phyloP scores from a whole-genome alignment of 129 eudicot species.

The Logfia minima region DNA sequence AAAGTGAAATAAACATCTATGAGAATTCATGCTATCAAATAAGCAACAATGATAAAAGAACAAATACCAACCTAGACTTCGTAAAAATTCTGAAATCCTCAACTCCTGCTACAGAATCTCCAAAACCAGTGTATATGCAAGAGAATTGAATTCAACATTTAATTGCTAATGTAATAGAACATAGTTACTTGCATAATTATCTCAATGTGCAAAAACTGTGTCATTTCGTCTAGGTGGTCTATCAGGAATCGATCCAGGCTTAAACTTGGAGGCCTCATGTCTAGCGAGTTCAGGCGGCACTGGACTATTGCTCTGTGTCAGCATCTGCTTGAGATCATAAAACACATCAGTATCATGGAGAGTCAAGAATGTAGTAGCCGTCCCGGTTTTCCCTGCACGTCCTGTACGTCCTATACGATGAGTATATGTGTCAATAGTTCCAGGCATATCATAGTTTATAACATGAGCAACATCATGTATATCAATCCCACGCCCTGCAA shows the following conservation, averaged over 20 bases:
- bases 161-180: not conserved
- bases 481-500: slow-evolving; percentile 66
- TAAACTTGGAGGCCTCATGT: slow-evolving; percentile 61
- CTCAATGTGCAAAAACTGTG: slow-evolving; percentile 52
- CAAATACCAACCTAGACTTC: slow-evolving; percentile 27
- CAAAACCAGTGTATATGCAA: slow-evolving; percentile 19
- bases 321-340: slow-evolving; percentile 67
- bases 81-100: not conserved
- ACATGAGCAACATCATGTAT: slow-evolving; percentile 66
- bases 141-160: not conserved
- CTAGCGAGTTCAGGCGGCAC: slow-evolving; percentile 66
- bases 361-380: slow-evolving; percentile 59
- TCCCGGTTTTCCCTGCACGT: slow-evolving; percentile 63
- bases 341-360: slow-evolving; percentile 55
- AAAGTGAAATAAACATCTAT: not conserved
- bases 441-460: slow-evolving; percentile 61
- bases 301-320: slow-evolving; percentile 51
- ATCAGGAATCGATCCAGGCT: slow-evolving; percentile 62
- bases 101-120: slow-evolving; percentile 16
- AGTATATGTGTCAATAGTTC: slow-evolving; percentile 56
- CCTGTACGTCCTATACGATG: slow-evolving; percentile 67
- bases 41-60: not conserved
- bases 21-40: slow-evolving; percentile 8
- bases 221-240: slow-evolving; percentile 61
- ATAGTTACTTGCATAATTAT: not conserved